phyloP scores from a whole-genome alignment of 2,329 filamentous ascomycete genomes.

The Thielaviopsis euricoi region DNA sequence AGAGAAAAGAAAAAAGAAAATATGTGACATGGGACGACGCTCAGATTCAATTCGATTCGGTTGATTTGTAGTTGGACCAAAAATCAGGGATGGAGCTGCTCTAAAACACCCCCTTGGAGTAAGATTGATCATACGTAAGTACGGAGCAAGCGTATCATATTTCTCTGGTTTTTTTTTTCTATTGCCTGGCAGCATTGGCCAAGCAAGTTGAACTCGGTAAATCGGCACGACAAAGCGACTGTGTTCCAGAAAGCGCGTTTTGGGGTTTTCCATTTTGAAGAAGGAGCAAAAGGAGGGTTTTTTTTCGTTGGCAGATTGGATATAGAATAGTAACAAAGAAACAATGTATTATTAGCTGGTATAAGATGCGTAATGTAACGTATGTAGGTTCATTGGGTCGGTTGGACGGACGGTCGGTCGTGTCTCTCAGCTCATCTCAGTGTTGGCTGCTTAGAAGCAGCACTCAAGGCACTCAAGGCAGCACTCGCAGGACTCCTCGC shows the following conservation, averaged over 20 bases:
- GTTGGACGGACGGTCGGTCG: neutral
- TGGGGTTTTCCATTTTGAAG: neutral
- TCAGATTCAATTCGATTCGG: neutral
- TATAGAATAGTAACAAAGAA: neutral
- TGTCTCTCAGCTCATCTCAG: neutral
- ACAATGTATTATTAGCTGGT: neutral
- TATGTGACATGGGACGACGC: neutral
- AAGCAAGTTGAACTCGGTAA: neutral
- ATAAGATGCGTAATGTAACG: neutral
- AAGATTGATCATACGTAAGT: too few species aligned
- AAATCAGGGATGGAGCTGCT: neutral
- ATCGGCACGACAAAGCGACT: neutral
- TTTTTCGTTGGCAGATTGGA: too few species aligned
- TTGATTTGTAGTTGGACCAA: neutral
- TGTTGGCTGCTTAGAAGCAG: slow-evolving; percentile 19
- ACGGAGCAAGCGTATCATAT: too few species aligned
- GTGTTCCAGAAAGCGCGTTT: neutral
- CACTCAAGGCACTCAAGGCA: slow-evolving; percentile 25
- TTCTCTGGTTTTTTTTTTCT: neutral
- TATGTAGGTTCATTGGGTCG: neutral
- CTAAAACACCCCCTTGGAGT: neutral
- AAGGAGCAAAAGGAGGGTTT: neutral
- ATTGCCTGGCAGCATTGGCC: neutral
- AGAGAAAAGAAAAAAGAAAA: too few species aligned
- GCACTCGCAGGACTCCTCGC: slow-evolving; percentile 27